These are phyloP conservation scores for Cordyceps cicadae DNA, from an alignment of 2,329 filamentous ascomycete species.

Conservation along the genomic window DNA sequence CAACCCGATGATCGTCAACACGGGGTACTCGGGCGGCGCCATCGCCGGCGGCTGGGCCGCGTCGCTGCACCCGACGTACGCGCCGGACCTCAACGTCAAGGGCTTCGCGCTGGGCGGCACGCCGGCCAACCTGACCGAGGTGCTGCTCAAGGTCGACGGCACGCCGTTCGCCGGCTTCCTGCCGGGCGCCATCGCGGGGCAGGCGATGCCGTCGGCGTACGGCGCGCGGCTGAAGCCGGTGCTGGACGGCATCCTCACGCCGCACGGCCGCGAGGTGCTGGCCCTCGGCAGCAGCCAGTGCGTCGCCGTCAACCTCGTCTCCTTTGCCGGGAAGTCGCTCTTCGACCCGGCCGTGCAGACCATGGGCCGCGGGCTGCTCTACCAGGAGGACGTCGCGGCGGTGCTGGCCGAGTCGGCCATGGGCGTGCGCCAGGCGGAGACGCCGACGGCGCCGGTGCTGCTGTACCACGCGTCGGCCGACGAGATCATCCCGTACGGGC, in stretches of 20 bases:
- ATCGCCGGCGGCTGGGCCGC: conserved; percentile 12
- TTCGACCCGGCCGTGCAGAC: conserved; percentile 8
- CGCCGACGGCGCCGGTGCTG: conserved; percentile 9
- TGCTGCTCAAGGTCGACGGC: background rate
- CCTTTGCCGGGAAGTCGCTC: conserved; percentile 6
- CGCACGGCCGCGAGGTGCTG: background rate
- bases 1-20: conserved; percentile 9
- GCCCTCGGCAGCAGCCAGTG: conserved; percentile 6
- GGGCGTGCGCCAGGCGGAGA: conserved; percentile 8
- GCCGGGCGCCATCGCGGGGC: conserved; percentile 24
- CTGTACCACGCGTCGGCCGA: conserved; percentile 10
- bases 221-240: conserved; percentile 1
- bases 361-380: conserved; percentile 3
- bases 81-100: conserved; percentile 5
- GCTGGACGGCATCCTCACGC: conserved; percentile 1
- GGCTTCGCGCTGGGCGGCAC: conserved; percentile 7
- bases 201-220: conserved; percentile 8
- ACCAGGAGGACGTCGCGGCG: background rate
- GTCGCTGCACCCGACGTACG: conserved; percentile 7
- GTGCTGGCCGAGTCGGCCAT: background rate
- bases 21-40: conserved; percentile 11
- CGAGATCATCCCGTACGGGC: conserved; percentile 10
- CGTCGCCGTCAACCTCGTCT: background rate
- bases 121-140: conserved; percentile 8
- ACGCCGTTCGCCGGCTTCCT: conserved; percentile 3